These are phyloP conservation scores for Colletotrichum sojae DNA, from an alignment of 2,329 filamentous ascomycete genomes.

Conservation along the genomic window DNA sequence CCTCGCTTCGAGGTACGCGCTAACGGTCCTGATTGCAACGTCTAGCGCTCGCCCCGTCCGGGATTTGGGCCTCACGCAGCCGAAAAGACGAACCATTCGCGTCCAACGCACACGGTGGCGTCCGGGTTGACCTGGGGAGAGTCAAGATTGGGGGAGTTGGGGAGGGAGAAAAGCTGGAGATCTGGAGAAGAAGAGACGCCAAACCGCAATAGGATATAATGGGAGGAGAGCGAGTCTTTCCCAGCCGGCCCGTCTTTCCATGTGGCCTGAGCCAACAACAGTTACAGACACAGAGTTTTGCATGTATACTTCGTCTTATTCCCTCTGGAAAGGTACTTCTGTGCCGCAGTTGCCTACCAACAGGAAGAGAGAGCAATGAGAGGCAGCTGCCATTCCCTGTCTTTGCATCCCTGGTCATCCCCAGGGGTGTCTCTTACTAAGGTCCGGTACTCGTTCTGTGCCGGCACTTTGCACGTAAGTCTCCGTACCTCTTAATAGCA, in stretches of 20 bases:
- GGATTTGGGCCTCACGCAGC: neutral
- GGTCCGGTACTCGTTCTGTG: neutral
- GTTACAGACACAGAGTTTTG: neutral
- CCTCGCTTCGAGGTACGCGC: neutral
- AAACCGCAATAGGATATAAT: constrained; percentile 20
- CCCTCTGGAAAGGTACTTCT: neutral
- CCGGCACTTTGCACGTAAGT: neutral
- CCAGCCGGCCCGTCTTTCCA: constrained; percentile 38
- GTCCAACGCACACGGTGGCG: constrained; percentile 12
- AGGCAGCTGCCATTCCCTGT: neutral
- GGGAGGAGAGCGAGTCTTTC: constrained; percentile 16
- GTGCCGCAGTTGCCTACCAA: neutral
- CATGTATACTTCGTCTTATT: too few relatives aligned
- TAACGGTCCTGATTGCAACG: neutral
- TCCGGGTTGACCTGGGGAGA: constrained; percentile 13
- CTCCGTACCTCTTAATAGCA: neutral
- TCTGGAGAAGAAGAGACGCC: constrained; percentile 27
- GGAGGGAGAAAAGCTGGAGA: constrained; percentile 26
- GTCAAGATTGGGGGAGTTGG: neutral
- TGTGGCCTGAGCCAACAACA: constrained; percentile 31
- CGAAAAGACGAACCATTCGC: constrained; percentile 31
- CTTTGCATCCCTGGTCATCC: neutral
- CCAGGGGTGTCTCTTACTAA: constrained; percentile 3
- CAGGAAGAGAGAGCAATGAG: neutral
- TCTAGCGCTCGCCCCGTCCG: constrained; percentile 4